These are phyloP conservation scores for Metschnikowia proteae DNA, from an alignment of 805 yeast species.

Conservation along the genomic window DNA sequence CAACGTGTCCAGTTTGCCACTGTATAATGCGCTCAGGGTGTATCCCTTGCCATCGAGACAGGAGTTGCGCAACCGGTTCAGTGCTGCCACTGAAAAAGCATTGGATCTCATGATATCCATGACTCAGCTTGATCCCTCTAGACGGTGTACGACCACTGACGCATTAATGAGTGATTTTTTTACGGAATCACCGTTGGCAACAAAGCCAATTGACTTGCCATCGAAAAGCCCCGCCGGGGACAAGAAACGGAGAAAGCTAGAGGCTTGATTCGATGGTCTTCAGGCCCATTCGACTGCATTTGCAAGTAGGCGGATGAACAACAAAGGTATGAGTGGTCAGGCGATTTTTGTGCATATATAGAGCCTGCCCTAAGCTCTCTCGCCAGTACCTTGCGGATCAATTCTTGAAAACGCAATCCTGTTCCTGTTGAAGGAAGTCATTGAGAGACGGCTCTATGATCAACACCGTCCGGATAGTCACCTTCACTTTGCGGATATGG, in stretches of 20 bases:
- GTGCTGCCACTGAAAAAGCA: conserved; percentile 87
- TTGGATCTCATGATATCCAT: conserved; percentile 68
- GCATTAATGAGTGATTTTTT: conserved; percentile 70
- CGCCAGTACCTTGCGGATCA: no score
- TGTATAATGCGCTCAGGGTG: conserved; percentile 65
- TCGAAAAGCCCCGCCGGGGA: conserved; percentile 28
- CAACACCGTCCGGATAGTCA: no score
- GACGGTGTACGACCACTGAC: conserved; percentile 59
- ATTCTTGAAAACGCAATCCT: no score
- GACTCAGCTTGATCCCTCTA: conserved; percentile 75
- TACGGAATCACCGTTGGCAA: conserved; percentile 68
- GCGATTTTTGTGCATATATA: no score
- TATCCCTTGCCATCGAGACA: conserved; percentile 82
- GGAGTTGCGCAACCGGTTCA: conserved; percentile 77
- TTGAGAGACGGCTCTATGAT: no score
- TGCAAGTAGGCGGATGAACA: conserved; percentile 11
- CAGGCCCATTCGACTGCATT: not conserved
- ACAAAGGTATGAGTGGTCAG: no score
- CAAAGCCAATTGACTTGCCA: conserved; percentile 64
- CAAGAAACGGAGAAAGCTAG: conserved; percentile 16
- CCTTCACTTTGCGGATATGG: no score
- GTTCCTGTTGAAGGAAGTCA: no score
- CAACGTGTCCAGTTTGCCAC: conserved; percentile 73
- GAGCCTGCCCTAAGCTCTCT: no score
- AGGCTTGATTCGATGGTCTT: conserved; percentile 4